Evolutionary conservation across 352 stramenopile genomes (phyloP), one percentile per base, ranked within the genome.

Genomic region (Phytophthora sp.): DNA sequence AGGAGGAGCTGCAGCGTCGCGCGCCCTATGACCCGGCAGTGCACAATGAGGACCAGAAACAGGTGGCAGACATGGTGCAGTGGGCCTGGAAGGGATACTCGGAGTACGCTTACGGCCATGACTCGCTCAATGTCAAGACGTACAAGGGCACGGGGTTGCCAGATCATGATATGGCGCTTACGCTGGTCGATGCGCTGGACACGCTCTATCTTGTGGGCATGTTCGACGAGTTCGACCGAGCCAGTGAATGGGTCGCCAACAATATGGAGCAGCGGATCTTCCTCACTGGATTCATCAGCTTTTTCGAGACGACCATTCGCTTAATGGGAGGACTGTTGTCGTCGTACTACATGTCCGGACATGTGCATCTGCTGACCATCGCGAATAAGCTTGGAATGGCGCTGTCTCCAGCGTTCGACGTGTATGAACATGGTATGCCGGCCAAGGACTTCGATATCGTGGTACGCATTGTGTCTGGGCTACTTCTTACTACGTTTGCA

Each of bases 41-140:
- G 18, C 82, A 93, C 58, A 90, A 58, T 26, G 59, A 57, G 3
- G 83, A 91, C 46, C 84, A 91, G 59, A 73, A 71, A 21, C 65
- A 87, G 47, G 85, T 92, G 39, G 79, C 61, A 2, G 71, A 75
- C 15, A 91, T 91, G 82, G 66, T 91, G 38, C 64, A 77, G 26
- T 94, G 85, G 85, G 85, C 85, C n/a, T 94, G 85, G 85, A 81
- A 89, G 54, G 85, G 78, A 12, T 94, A 94, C 62, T 77, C 84
- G 27, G 78, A 73, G 9, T 80, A 89, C 46, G 85, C 85, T 12
- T 94, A 89, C 36, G 82, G 85, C 49, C 69, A 82, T 52, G 85
- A 94, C 69, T 87, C 84, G 30, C 59, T 94, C 13, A 86, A 94
- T 46, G 80, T 92, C 23, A 71, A 76, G 42, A 76, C 66, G 11